Conservation (phyloP, 2,329 filamentous ascomycete genomes). For the Botrytis porri region DNA sequence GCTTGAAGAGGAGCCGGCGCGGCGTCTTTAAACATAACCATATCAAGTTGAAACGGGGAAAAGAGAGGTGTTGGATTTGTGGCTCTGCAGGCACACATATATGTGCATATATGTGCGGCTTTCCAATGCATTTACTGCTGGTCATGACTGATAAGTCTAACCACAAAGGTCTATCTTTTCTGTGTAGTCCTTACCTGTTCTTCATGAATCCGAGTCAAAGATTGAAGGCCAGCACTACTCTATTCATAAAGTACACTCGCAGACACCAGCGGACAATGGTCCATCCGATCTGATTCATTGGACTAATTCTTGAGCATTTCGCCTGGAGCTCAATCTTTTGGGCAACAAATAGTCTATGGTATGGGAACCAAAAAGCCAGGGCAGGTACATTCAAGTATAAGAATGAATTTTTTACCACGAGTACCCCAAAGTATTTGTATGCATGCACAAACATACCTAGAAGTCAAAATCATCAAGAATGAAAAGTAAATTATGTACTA, state of each 20-base stretch:
- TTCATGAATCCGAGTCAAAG: background rate
- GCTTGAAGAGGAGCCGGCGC: background rate
- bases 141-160: background rate
- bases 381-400: background rate
- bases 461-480: background rate
- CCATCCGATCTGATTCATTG: background rate
- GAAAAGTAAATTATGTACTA: background rate
- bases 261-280: background rate
- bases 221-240: background rate
- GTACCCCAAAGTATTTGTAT: background rate
- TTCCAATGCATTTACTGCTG: background rate
- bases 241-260: background rate
- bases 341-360: background rate
- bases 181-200: background rate
- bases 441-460: background rate
- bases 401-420: no score
- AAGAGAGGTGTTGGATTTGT: no score
- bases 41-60: background rate
- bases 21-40: background rate
- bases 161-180: background rate
- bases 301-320: background rate
- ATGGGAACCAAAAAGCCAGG: background rate
- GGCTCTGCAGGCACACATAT: background rate
- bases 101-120: background rate
- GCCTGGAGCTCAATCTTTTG: background rate